Conservation (phyloP, 179 eudicot genomes). For the Patellifolia procumbens region DNA sequence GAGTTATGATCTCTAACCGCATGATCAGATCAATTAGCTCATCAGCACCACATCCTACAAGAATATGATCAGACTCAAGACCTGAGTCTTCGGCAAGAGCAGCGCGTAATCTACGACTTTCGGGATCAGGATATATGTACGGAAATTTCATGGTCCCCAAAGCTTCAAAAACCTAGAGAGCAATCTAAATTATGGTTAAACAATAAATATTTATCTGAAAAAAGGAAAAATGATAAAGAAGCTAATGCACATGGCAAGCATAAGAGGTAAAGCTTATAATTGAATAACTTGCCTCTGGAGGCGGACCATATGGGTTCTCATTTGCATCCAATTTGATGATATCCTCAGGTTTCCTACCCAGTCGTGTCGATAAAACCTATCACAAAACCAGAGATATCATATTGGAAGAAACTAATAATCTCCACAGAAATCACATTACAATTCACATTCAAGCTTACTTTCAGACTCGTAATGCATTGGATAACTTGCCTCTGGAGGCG, state of each 20-base stretch:
- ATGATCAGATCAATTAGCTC: conserved; percentile 95
- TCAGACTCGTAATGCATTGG: not conserved
- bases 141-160: conserved; percentile 83
- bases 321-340: conserved; percentile 93
- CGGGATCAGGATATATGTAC: conserved; percentile 93
- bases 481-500: too few relatives aligned
- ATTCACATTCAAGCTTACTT: not conserved
- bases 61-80: conserved; percentile 79
- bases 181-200: conserved; percentile 20
- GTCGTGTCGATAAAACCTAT: conserved; percentile 84
- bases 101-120: conserved; percentile 86
- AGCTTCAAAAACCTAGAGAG: conserved; percentile 78
- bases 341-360: conserved; percentile 93
- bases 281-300: conserved; percentile 83
- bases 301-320: conserved; percentile 98
- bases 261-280: not conserved
- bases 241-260: not conserved
- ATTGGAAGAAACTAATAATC: too few relatives aligned
- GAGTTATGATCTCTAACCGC: conserved; percentile 62
- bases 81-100: conserved; percentile 95
- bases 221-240: not conserved
- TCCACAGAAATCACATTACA: too few relatives aligned
- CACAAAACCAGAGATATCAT: conserved; percentile 8
- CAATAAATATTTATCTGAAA: not conserved
- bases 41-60: conserved; percentile 96